A percentile compares a stretch with the other conserved stretches of the same genome.
These are phyloP conservation scores for Dryadomyces sulphureus DNA, from an alignment of 2,329 filamentous ascomycete species.

Conservation along the genomic window DNA sequence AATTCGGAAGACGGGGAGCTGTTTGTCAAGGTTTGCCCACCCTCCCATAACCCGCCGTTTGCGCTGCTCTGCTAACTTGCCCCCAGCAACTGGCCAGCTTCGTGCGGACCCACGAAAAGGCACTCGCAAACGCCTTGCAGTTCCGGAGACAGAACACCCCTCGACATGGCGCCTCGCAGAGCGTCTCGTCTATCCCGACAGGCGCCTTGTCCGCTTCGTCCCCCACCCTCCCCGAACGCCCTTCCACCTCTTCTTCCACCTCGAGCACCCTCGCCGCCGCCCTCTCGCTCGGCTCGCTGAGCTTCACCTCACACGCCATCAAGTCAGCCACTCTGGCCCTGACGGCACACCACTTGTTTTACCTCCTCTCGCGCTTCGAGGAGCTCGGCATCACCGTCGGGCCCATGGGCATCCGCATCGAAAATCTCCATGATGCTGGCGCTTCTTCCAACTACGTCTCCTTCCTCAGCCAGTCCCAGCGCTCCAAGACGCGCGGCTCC, in stretches of 20 bases:
- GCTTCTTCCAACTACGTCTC: conserved; percentile 89
- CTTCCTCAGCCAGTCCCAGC: conserved; percentile 73
- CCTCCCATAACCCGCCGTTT: background rate
- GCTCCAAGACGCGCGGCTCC: conserved; percentile 61
- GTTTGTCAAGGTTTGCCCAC: conserved; percentile 58
- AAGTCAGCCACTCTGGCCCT: conserved; percentile 87
- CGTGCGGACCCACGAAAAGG: conserved; percentile 94
- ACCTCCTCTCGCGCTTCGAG: conserved; percentile 87
- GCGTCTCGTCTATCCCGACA: conserved; percentile 40
- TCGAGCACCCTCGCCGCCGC: conserved; percentile 67
- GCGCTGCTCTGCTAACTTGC: too few relatives aligned
- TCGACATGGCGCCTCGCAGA: conserved; percentile 56
- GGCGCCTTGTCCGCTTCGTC: conserved; percentile 27
- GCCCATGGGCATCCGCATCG: conserved; percentile 88
- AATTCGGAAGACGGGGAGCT: conserved; percentile 80
- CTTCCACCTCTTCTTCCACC: conserved; percentile 52
- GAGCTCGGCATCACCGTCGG: conserved; percentile 82
- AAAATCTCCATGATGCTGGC: conserved; percentile 82
- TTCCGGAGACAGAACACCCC: conserved; percentile 56
- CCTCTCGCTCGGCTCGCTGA: conserved; percentile 72
- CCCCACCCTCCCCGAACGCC: conserved; percentile 44
- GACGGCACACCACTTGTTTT: conserved; percentile 93
- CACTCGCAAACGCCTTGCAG: conserved; percentile 87
- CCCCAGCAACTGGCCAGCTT: conserved; percentile 94
- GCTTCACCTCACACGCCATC: conserved; percentile 68